phyloP scores from a whole-genome alignment of 2,329 filamentous ascomycete species.

The Coniochaeta ligniaria region DNA sequence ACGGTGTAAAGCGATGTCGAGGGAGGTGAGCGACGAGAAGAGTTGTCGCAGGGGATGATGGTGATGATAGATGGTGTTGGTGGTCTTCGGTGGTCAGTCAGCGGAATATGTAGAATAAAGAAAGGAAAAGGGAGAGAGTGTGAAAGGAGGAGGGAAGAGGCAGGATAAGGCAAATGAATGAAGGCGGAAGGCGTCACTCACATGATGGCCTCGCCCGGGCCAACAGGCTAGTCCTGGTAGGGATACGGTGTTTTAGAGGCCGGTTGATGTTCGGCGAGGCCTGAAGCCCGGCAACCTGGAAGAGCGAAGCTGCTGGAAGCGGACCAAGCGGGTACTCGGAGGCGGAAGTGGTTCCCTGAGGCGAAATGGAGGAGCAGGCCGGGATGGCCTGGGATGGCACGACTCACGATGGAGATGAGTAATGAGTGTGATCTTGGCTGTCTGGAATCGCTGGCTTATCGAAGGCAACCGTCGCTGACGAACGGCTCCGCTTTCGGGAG shows the following conservation, averaged over 20 bases:
- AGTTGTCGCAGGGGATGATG: neutral
- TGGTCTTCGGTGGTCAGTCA: neutral
- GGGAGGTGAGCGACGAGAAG: neutral
- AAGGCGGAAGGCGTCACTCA: constrained; percentile 1
- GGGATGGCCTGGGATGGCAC: neutral
- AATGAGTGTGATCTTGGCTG: neutral
- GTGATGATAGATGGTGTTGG: neutral
- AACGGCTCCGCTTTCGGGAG: constrained; percentile 10
- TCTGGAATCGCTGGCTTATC: neutral
- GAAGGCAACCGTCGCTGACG: constrained; percentile 4
- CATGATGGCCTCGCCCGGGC: neutral
- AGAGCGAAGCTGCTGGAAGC: constrained; percentile 1
- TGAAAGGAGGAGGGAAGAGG: neutral
- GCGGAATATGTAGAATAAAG: neutral
- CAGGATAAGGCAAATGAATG: neutral
- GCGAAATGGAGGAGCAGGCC: neutral
- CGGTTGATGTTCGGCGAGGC: neutral
- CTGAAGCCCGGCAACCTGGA: neutral
- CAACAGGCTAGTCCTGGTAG: neutral
- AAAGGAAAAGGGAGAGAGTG: neutral
- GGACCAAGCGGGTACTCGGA: neutral
- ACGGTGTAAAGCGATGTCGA: neutral
- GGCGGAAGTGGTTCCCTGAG: neutral
- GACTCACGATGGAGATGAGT: neutral
- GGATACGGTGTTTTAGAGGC: neutral